Conservation (phyloP, 1,139 yeast species). For the Saccharomyces pastorianus region DNA sequence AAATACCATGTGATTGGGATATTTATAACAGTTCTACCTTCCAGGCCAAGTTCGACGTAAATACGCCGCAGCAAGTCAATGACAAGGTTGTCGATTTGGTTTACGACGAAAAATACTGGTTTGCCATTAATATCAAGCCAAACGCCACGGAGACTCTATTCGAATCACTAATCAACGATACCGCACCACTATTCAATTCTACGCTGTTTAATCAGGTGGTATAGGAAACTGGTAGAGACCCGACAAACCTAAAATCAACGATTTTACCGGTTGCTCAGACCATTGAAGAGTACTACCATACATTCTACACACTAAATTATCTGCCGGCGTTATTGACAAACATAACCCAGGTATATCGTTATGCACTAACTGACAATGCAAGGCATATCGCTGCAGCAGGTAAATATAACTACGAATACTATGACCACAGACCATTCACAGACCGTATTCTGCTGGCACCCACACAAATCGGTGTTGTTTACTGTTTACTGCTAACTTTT, state of each 20-base stretch:
- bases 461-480: slow-evolving; percentile 66
- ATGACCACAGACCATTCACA: slow-evolving; percentile 45
- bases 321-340: slow-evolving; percentile 23
- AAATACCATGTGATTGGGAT: slow-evolving; percentile 22
- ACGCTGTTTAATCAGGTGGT: slow-evolving; percentile 30
- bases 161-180: slow-evolving; percentile 31
- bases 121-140: slow-evolving; percentile 40
- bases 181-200: slow-evolving; percentile 22
- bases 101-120: slow-evolving; percentile 48
- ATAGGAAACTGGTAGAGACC: slow-evolving; percentile 51
- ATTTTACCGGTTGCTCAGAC: slow-evolving; percentile 36
- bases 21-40: slow-evolving; percentile 23
- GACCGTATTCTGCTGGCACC: slow-evolving; percentile 53
- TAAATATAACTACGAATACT: slow-evolving; percentile 27
- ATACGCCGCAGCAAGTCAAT: slow-evolving; percentile 32
- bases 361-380: slow-evolving; percentile 13
- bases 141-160: slow-evolving; percentile 39
- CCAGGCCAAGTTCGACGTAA: slow-evolving; percentile 26
- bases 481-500: slow-evolving; percentile 59
- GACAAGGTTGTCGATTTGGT: slow-evolving; percentile 36
- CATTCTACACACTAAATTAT: slow-evolving; percentile 24
- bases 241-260: slow-evolving; percentile 36
- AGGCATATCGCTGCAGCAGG: slow-evolving; percentile 12
- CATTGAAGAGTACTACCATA: slow-evolving; percentile 31
- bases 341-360: slow-evolving; percentile 11